These are phyloP conservation scores for Xylariomycetidae sp. DNA, from an alignment of 2,329 filamentous ascomycete species.

Conservation along the genomic window DNA sequence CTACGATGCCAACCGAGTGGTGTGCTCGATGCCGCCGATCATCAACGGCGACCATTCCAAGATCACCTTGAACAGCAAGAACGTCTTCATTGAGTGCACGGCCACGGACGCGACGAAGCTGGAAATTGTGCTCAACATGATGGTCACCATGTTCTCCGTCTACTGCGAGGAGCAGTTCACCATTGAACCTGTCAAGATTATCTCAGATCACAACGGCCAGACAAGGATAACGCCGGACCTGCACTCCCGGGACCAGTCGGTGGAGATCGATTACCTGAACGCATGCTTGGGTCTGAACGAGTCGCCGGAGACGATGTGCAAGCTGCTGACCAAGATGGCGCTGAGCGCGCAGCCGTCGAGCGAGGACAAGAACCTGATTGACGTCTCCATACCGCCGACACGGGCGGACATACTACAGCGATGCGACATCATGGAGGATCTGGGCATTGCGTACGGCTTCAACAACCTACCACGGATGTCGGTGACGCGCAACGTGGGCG, in stretches of 20 bases:
- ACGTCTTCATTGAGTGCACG: conserved; percentile 95
- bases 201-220: conserved; percentile 84
- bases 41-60: conserved; percentile 98
- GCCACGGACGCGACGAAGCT: conserved; percentile 94
- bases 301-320: conserved; percentile 67
- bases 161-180: conserved; percentile 87
- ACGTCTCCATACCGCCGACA: conserved; percentile 80
- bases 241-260: conserved; percentile 67
- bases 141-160: conserved; percentile 94
- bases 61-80: conserved; percentile 83
- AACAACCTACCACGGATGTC: conserved; percentile 87
- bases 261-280: conserved; percentile 91
- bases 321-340: conserved; percentile 82
- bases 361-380: conserved; percentile 62
- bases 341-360: conserved; percentile 72
- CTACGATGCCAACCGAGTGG: conserved; percentile 77
- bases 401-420: conserved; percentile 93
- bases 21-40: conserved; percentile 93
- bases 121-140: conserved; percentile 90
- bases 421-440: conserved; percentile 98
- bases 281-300: conserved; percentile 79
- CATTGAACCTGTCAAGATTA: conserved; percentile 86
- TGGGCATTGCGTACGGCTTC: conserved; percentile 94
- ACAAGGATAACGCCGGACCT: conserved; percentile 78
- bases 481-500: conserved; percentile 80